Conservation (phyloP, 2,329 filamentous ascomycete genomes). For the Leptodontidium sp. region DNA sequence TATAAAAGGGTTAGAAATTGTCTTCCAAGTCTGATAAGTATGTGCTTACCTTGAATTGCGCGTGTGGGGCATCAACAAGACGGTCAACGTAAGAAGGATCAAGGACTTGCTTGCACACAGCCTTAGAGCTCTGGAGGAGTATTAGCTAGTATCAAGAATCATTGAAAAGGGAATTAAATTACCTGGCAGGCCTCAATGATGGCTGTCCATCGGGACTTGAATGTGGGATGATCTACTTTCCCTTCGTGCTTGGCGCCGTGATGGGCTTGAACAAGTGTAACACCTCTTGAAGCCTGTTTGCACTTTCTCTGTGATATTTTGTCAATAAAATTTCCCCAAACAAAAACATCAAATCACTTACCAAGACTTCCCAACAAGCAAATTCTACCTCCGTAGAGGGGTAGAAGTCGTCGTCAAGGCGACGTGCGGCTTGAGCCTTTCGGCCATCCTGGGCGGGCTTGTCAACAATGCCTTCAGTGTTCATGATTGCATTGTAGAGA, state of each 20-base stretch:
- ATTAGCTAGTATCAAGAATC: slow-evolving; percentile 13
- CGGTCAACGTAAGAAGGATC: slow-evolving; percentile 37
- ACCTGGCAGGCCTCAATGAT: slow-evolving; percentile 33
- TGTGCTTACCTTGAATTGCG: slow-evolving; percentile 37
- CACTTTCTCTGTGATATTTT: slow-evolving; percentile 24
- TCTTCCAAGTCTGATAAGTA: background rate
- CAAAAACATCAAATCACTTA: slow-evolving; percentile 25
- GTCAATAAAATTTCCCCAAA: background rate
- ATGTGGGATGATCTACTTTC: slow-evolving; percentile 16
- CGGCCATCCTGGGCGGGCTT: slow-evolving; percentile 30
- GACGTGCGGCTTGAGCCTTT: slow-evolving; percentile 32
- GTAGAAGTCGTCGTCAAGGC: slow-evolving; percentile 29
- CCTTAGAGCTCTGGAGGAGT: slow-evolving; percentile 35
- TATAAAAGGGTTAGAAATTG: slow-evolving; percentile 23
- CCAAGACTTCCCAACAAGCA: slow-evolving; percentile 37
- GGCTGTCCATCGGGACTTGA: slow-evolving; percentile 28
- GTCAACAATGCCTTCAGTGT: slow-evolving; percentile 33
- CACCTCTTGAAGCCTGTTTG: slow-evolving; percentile 21
- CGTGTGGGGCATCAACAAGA: slow-evolving; percentile 38
- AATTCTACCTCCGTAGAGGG: slow-evolving; percentile 19
- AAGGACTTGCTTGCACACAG: slow-evolving; percentile 41
- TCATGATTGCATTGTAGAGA: slow-evolving; percentile 34
- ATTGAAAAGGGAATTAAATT: background rate
- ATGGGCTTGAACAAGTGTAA: slow-evolving; percentile 26
- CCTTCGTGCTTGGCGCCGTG: slow-evolving; percentile 30